A percentile compares a stretch with the other conserved stretches of the same genome.
Evolutionary conservation across 1,284 basidiomycete species (phyloP).

Genomic region (Cryptococcus sp.): DNA sequence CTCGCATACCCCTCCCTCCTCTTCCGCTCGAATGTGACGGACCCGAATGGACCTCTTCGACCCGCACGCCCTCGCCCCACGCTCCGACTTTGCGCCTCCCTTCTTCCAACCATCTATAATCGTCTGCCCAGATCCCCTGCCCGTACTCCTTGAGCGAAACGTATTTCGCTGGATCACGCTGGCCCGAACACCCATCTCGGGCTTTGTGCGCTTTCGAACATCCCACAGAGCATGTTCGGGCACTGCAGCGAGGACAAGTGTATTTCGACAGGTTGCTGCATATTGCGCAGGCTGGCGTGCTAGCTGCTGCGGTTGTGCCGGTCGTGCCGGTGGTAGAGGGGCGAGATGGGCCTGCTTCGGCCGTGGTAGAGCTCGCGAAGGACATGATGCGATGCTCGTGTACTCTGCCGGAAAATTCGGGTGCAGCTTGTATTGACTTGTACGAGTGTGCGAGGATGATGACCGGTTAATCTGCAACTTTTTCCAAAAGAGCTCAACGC

Average conservation of each 20-base stretch:
- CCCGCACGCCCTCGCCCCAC: constrained; percentile 68
- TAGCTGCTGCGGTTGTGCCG: not conserved
- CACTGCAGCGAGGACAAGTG: constrained; percentile 75
- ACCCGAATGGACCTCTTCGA: constrained; percentile 16
- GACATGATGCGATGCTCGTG: no score
- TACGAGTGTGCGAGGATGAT: no score
- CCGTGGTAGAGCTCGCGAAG: no score
- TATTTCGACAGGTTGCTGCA: constrained; percentile 58
- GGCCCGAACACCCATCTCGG: constrained; percentile 65
- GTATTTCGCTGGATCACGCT: constrained; percentile 70
- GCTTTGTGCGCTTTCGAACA: constrained; percentile 73
- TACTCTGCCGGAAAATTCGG: no score
- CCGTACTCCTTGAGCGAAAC: constrained; percentile 77
- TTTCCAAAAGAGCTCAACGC: no score
- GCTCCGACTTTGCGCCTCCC: constrained; percentile 67
- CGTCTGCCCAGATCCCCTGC: constrained; percentile 79
- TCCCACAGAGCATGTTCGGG: constrained; percentile 69
- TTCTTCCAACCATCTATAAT: constrained; percentile 81
- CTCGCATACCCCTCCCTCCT: constrained; percentile 84
- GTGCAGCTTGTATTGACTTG: no score
- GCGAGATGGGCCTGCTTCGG: no score
- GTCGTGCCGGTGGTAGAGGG: no score
- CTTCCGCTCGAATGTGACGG: constrained; percentile 2
- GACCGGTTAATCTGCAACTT: no score
- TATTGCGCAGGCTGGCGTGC: constrained; percentile 14